phyloP scores from a whole-genome alignment of 192 early-diverging fungal genomes.

The Dimargaris xerosporica region DNA sequence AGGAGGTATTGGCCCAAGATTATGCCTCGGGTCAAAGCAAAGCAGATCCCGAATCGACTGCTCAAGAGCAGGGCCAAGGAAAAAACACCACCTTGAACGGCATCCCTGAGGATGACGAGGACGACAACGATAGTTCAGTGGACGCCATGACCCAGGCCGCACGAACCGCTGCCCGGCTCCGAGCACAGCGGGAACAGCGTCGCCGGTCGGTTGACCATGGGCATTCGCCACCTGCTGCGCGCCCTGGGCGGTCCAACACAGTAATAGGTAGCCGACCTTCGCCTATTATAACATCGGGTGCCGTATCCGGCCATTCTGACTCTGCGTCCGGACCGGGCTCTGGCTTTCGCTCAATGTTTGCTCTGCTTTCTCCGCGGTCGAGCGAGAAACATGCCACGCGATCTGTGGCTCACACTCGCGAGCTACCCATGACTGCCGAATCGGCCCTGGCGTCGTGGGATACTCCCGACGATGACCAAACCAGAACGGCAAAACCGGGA shows the following conservation, averaged over 20 bases:
- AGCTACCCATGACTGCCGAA: not conserved
- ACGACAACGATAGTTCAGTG: not conserved
- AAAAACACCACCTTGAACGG: not conserved
- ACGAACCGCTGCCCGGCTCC: not conserved
- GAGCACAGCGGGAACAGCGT: conserved; percentile 6
- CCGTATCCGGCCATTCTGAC: not conserved
- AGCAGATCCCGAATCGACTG: not conserved
- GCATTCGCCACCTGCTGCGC: not conserved
- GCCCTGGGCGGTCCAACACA: not conserved
- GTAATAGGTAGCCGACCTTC: not conserved
- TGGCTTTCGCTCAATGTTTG: conserved; percentile 1
- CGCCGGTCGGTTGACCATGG: conserved; percentile 2
- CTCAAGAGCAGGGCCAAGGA: not conserved
- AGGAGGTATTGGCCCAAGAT: conserved; percentile 29
- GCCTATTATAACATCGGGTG: not conserved
- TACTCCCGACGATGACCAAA: not conserved
- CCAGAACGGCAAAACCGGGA: not conserved
- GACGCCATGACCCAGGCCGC: conserved; percentile 10
- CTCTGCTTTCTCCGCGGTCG: conserved; percentile 5
- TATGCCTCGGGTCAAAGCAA: conserved; percentile 12
- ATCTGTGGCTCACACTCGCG: too few relatives aligned
- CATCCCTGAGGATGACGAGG: not conserved
- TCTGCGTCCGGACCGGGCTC: not conserved
- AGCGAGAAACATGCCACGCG: not conserved
- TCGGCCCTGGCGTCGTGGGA: conserved; percentile 5